Evolutionary conservation across 495 filamentous ascomycete genomes (phyloP).

Genomic region (Xylaria longipes): DNA sequence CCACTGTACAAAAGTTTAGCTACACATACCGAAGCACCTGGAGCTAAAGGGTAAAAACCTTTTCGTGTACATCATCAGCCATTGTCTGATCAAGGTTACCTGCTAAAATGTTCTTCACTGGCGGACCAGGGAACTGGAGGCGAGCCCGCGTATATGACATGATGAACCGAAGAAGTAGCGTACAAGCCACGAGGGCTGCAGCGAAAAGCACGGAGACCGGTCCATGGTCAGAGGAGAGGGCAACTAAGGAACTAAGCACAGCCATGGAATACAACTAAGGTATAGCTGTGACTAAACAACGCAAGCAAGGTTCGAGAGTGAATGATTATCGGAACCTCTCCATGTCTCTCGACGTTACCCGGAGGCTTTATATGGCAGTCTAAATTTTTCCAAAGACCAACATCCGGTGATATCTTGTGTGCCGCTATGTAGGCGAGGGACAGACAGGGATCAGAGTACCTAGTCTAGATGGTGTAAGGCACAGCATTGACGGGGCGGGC

Average conservation of each 20-base stretch:
- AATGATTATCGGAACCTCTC: not conserved
- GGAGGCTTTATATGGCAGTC: constrained; percentile 1
- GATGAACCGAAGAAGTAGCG: constrained; percentile 5
- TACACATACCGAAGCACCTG: not conserved
- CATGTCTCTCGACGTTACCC: not conserved
- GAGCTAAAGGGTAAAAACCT: not conserved
- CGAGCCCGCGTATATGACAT: constrained; percentile 21
- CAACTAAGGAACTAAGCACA: constrained; percentile 6
- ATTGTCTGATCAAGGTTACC: constrained; percentile 23
- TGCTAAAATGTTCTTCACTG: constrained; percentile 14
- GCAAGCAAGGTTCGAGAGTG: not conserved
- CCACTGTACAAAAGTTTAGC: constrained; percentile 16
- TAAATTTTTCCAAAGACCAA: not conserved
- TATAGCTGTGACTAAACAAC: not conserved
- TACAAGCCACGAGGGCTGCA: constrained; percentile 10
- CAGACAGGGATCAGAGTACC: constrained; percentile 7
- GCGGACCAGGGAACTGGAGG: constrained; percentile 22
- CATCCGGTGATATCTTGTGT: not conserved
- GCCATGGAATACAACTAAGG: constrained; percentile 8
- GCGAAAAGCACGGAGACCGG: constrained; percentile 1
- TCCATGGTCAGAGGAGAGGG: constrained; percentile 8
- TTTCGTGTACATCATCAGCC: constrained; percentile 23
- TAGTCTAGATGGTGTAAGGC: not conserved
- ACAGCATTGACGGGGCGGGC: not conserved
- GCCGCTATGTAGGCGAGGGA: not conserved